phyloP scores from a whole-genome alignment of 495 filamentous ascomycete genomes.

The Staphylotrichum longicolle region DNA sequence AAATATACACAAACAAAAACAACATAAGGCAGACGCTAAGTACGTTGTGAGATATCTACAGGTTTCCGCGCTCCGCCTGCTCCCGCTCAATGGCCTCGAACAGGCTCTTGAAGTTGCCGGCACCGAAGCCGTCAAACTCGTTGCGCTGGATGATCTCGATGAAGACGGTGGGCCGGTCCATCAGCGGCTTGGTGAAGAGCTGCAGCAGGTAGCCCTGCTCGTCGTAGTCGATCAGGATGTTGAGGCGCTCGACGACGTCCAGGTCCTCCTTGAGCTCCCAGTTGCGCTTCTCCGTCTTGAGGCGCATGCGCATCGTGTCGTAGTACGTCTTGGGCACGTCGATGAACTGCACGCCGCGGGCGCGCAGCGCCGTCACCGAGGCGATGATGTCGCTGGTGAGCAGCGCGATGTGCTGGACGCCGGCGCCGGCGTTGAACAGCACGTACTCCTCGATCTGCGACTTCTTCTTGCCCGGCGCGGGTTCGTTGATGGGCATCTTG shows the following conservation, averaged over 20 bases:
- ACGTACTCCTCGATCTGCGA: conserved; percentile 94
- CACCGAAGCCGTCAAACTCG: conserved; percentile 85
- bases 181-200: conserved; percentile 85
- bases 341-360: conserved; percentile 86
- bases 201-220: conserved; percentile 82
- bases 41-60: conserved; percentile 41
- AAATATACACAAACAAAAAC: not conserved
- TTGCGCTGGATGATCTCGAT: conserved; percentile 90
- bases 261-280: conserved; percentile 72
- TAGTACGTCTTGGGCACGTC: conserved; percentile 80
- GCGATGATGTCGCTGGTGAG: conserved; percentile 74
- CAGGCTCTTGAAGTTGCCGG: conserved; percentile 90
- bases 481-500: conserved; percentile 98
- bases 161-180: conserved; percentile 92
- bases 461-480: conserved; percentile 77
- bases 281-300: conserved; percentile 52
- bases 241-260: conserved; percentile 64
- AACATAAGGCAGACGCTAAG: not conserved
- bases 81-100: conserved; percentile 93
- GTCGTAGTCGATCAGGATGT: conserved; percentile 90
- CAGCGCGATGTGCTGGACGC: conserved; percentile 89
- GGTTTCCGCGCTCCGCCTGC: conserved; percentile 77
- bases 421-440: conserved; percentile 78
- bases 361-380: conserved; percentile 69
- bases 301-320: conserved; percentile 64